phyloP scores from a whole-genome alignment of 345 rosid species.

The Citrus sp. region DNA sequence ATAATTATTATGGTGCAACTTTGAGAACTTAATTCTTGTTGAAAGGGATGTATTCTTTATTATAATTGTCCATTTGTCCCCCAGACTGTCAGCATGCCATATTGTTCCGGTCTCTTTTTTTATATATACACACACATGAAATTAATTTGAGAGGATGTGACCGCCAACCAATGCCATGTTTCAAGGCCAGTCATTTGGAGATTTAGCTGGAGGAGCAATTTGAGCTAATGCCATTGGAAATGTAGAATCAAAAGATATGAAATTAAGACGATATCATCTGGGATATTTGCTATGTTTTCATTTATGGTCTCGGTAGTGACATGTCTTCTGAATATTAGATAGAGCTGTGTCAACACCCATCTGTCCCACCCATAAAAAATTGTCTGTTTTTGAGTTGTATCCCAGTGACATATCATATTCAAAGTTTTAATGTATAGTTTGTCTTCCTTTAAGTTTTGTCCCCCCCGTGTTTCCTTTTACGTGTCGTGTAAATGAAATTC shows the following conservation, averaged over 20 bases:
- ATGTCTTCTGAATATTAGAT: conserved; percentile 13
- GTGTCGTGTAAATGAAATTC: background rate
- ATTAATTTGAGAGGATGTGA: background rate
- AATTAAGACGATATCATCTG: conserved; percentile 6
- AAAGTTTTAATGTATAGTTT: background rate
- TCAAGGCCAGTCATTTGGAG: background rate
- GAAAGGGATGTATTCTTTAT: background rate
- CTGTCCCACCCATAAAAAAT: background rate
- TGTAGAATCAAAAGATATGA: background rate
- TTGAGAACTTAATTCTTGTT: background rate
- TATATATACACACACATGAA: background rate
- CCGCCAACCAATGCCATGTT: background rate
- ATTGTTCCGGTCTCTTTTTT: background rate
- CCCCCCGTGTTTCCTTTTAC: background rate
- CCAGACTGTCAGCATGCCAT: background rate
- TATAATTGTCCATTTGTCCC: conserved; percentile 11
- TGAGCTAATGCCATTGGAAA: background rate
- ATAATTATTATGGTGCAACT: background rate
- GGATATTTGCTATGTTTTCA: background rate
- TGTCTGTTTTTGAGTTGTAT: background rate
- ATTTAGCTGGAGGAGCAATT: background rate
- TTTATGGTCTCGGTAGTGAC: conserved; percentile 19
- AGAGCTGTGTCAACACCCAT: background rate
- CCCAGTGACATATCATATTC: background rate
- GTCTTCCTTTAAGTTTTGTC: background rate